Conservation (phyloP, 139 green algal species). For the Coccomyxa sp. region DNA sequence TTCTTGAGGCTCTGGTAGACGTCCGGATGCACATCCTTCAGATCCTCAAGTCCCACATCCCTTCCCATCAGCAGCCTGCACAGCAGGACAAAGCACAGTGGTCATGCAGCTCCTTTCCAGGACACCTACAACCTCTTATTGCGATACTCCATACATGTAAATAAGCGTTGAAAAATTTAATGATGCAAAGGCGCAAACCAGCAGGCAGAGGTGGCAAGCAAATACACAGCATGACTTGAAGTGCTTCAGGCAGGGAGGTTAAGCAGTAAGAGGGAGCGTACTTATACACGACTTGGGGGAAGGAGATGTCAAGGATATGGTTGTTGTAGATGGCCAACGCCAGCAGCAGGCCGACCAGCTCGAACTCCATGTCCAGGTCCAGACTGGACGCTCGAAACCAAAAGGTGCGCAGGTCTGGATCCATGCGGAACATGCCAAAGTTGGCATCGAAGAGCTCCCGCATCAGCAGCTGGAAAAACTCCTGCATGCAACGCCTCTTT, state of each 20-base stretch:
- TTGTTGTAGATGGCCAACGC: conserved; percentile 92
- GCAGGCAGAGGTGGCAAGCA: too few relatives aligned
- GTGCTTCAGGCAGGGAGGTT: too few relatives aligned
- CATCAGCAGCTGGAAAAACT: conserved; percentile 86
- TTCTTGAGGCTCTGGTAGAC: conserved; percentile 32
- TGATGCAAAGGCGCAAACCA: too few relatives aligned
- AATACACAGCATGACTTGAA: too few relatives aligned
- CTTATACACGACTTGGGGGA: conserved; percentile 75
- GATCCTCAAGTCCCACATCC: conserved; percentile 20
- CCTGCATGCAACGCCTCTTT: conserved; percentile 18
- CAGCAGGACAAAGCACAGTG: background rate
- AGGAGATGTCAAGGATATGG: conserved; percentile 80
- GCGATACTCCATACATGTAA: too few relatives aligned
- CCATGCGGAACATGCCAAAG: conserved; percentile 84
- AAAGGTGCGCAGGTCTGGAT: conserved; percentile 37
- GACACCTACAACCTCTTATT: too few relatives aligned
- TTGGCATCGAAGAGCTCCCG: conserved; percentile 65
- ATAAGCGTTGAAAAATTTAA: too few relatives aligned
- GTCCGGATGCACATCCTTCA: conserved; percentile 36
- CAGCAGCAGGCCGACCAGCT: conserved; percentile 82
- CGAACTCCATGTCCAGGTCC: conserved; percentile 63
- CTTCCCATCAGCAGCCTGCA: conserved; percentile 68
- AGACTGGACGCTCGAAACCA: conserved; percentile 51
- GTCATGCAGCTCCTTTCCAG: too few relatives aligned
- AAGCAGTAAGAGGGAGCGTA: background rate